These are phyloP conservation scores for Colletotrichum neosansevieriae DNA, from an alignment of 2,329 filamentous ascomycete genomes.

Conservation along the genomic window DNA sequence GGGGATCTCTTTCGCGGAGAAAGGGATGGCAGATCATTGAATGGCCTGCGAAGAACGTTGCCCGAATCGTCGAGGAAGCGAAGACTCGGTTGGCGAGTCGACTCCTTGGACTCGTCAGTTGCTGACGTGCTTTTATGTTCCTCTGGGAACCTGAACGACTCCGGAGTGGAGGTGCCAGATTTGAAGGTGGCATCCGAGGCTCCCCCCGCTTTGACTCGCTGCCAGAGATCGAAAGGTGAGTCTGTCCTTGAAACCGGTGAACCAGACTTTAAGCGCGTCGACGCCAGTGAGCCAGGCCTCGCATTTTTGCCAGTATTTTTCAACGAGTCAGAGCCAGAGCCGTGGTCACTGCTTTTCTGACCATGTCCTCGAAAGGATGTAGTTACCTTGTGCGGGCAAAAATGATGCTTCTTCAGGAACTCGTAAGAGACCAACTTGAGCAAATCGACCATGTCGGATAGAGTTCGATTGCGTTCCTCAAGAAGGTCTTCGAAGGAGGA, in stretches of 20 bases:
- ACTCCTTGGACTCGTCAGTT: slow-evolving; percentile 15
- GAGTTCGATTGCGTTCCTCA: slow-evolving; percentile 58
- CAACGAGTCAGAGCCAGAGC: neutral
- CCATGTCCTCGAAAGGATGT: slow-evolving; percentile 25
- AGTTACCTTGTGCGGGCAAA: slow-evolving; percentile 64
- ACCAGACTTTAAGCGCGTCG: slow-evolving; percentile 28
- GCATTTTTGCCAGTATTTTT: neutral
- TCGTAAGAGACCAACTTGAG: slow-evolving; percentile 76
- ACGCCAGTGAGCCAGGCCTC: neutral
- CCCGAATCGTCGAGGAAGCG: slow-evolving; percentile 56
- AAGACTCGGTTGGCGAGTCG: slow-evolving; percentile 19
- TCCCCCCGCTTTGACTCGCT: slow-evolving; percentile 50
- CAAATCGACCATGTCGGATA: slow-evolving; percentile 71
- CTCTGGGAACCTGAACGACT: neutral
- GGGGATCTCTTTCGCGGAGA: neutral
- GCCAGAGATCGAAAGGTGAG: slow-evolving; percentile 54
- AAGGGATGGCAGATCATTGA: slow-evolving; percentile 49
- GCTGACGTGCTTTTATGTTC: neutral
- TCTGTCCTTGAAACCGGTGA: slow-evolving; percentile 31
- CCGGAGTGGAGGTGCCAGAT: neutral
- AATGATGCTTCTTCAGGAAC: slow-evolving; percentile 80
- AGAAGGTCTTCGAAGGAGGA: slow-evolving; percentile 50
- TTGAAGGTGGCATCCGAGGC: slow-evolving; percentile 1
- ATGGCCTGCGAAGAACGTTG: slow-evolving; percentile 58
- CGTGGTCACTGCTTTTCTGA: neutral